Base-by-base conservation (phyloP, 257 asterid genomes). In the Solanum chaucha region DNA sequence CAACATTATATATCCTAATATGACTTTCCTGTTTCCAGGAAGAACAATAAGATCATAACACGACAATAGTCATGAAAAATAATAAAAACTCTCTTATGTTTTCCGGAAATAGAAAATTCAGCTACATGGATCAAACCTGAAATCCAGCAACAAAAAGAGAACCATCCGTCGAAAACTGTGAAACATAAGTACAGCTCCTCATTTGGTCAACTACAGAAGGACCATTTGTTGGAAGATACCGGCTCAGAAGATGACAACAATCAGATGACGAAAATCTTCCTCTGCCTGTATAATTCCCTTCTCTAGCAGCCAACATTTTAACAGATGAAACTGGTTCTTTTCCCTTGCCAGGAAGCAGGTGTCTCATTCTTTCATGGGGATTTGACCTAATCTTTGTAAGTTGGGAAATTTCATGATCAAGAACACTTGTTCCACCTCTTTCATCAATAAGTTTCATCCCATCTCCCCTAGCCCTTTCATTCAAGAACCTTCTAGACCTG, bases 91-190 rank as follows among this genome's bases (percentile, higher is more conserved):
- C 65, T 14, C 17, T 80, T 44, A 28, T 28, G 11, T 44, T 65
- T 38, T 5, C 65, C 34, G 10, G 19, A 80, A 46, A 46, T 46
- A 46, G 40, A 46, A 46, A 26, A 80, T 80, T 80, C 65, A 46
- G 65, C 67, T 46, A 28, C 26, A 46, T 46, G 28, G 78, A 20
- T 36, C 80, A 83, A 86, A 97, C 99, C 99, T 97, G 99, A 92
- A 94, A 95, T 81, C 97, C 98, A 19, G 98, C 97, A 86, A 95
- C 91, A 75, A 97, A 95, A 55, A 95, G 94, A 86, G 99, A 94
- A 65, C 99, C 99, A 72, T 97, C 99, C 9, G 89, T 88, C 1
- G 99, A 95, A 92, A 94, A 97, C 73, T 95, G 99, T 24, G 99
- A 94, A 32, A 95, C 93, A 61, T 95, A 97, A 11, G 94, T 94